These are phyloP conservation scores for Atkinsonella texensis DNA, from an alignment of 2,329 filamentous ascomycete genomes.

Conservation along the genomic window DNA sequence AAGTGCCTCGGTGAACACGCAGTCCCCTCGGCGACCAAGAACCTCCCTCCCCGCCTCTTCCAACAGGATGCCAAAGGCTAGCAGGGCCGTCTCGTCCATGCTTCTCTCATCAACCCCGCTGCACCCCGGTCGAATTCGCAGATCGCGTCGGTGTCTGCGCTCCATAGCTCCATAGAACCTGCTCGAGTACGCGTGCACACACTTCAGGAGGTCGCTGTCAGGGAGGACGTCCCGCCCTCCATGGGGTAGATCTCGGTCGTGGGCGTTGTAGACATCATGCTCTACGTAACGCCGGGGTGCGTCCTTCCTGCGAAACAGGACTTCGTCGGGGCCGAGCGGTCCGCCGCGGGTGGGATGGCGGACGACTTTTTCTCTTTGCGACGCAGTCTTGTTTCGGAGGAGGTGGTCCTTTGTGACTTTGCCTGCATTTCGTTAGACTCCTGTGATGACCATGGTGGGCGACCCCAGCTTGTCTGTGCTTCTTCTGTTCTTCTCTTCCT, in stretches of 20 bases:
- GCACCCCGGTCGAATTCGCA: constrained; percentile 8
- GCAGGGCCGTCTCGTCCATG: constrained; percentile 67
- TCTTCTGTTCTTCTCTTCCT: constrained; percentile 14
- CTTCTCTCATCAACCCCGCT: constrained; percentile 39
- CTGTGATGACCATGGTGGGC: constrained; percentile 3
- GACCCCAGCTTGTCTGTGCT: constrained; percentile 1
- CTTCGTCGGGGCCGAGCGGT: constrained; percentile 52
- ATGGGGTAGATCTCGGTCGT: constrained; percentile 40
- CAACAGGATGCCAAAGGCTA: constrained; percentile 63
- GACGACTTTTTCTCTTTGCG: constrained; percentile 5
- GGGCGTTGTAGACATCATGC: constrained; percentile 58
- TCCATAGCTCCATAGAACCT: constrained; percentile 46
- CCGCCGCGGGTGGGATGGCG: constrained; percentile 16
- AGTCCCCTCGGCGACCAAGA: constrained; percentile 53
- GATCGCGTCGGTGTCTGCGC: constrained; percentile 9
- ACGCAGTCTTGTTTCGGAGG: constrained; percentile 9
- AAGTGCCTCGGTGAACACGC: constrained; percentile 55
- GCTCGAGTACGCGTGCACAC: constrained; percentile 55
- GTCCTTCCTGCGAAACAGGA: constrained; percentile 52
- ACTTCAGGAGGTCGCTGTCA: constrained; percentile 56
- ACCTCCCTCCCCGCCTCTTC: constrained; percentile 54
- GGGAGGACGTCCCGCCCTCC: constrained; percentile 43
- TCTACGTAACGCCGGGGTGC: constrained; percentile 59
- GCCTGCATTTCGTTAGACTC: constrained; percentile 18
- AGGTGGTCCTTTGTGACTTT: constrained; percentile 17